phyloP scores from a whole-genome alignment of 1,284 basidiomycete species.

The Marasmius fiardii region DNA sequence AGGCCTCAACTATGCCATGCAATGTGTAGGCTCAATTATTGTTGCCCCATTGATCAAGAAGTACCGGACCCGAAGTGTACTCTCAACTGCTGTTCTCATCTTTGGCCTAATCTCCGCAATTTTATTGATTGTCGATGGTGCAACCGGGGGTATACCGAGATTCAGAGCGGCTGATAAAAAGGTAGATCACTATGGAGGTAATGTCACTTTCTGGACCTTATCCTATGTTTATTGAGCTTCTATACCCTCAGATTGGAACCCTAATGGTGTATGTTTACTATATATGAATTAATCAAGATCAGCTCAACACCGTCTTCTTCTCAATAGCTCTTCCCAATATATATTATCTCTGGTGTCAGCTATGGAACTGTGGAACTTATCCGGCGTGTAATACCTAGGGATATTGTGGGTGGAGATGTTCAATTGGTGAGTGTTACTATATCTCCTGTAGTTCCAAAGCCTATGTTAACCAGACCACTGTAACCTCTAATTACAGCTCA shows the following conservation, averaged over 20 bases:
- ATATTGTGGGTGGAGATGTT: constrained; percentile 29
- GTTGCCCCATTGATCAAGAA: constrained; percentile 28
- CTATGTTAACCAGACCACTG: no score
- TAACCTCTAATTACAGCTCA: constrained; percentile 11
- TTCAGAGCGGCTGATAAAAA: constrained; percentile 11
- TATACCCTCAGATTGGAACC: constrained; percentile 18
- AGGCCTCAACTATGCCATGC: constrained; percentile 29
- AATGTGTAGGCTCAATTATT: constrained; percentile 31
- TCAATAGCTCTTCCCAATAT: constrained; percentile 26
- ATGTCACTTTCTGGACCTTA: not conserved
- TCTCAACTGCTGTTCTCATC: constrained; percentile 22
- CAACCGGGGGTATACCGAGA: constrained; percentile 28
- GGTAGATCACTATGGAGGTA: constrained; percentile 20
- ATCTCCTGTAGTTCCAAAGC: no score
- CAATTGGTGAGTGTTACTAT: constrained; percentile 23
- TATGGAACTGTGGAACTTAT: constrained; percentile 32
- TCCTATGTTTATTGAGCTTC: not conserved
- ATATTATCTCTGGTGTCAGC: constrained; percentile 26
- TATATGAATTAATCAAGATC: not conserved
- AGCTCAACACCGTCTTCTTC: not conserved
- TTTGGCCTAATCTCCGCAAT: constrained; percentile 28
- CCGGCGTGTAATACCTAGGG: constrained; percentile 30
- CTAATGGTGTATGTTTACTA: constrained; percentile 20
- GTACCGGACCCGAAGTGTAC: constrained; percentile 28
- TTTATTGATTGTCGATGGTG: constrained; percentile 28